Evolutionary conservation across 257 asterid species (phyloP).

Genomic region (Nicotiana sylvestris): DNA sequence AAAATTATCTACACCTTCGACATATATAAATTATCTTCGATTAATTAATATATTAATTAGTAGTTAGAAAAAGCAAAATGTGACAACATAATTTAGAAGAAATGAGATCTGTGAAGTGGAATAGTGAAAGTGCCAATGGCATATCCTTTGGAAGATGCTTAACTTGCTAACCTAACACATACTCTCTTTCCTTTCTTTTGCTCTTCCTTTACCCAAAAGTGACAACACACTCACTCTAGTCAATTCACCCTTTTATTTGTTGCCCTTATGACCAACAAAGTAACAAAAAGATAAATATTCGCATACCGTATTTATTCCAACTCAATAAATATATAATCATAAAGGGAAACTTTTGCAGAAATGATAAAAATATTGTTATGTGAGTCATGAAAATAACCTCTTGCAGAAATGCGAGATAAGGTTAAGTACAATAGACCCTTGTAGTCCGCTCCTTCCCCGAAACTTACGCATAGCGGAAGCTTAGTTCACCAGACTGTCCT

Average conservation of each 20-base stretch:
- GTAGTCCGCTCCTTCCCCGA: no score
- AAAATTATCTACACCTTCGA: neutral
- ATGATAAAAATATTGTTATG: no score
- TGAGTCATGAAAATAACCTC: no score
- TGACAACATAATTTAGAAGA: neutral
- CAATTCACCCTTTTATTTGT: conserved; percentile 36
- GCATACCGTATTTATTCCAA: no score
- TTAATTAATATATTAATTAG: neutral
- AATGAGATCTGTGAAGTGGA: neutral
- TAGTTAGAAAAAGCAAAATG: neutral
- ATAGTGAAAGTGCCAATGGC: conserved; percentile 21
- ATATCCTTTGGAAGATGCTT: conserved; percentile 52
- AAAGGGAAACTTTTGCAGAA: no score
- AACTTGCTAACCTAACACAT: conserved; percentile 14
- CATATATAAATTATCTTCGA: neutral
- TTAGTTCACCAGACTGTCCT: no score
- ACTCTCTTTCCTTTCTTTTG: conserved; percentile 20
- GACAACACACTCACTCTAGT: conserved; percentile 27
- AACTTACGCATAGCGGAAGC: no score
- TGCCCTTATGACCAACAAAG: conserved; percentile 23
- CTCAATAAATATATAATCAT: no score
- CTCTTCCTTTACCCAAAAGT: conserved; percentile 35
- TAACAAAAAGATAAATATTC: neutral
- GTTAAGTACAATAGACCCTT: no score
- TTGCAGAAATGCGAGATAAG: no score